Percentiles rank a stretch among this genome's conserved stretches.
Evolutionary conservation across 139 green algal species (phyloP).

Genomic region (Chlamydomonas eustigma): DNA sequence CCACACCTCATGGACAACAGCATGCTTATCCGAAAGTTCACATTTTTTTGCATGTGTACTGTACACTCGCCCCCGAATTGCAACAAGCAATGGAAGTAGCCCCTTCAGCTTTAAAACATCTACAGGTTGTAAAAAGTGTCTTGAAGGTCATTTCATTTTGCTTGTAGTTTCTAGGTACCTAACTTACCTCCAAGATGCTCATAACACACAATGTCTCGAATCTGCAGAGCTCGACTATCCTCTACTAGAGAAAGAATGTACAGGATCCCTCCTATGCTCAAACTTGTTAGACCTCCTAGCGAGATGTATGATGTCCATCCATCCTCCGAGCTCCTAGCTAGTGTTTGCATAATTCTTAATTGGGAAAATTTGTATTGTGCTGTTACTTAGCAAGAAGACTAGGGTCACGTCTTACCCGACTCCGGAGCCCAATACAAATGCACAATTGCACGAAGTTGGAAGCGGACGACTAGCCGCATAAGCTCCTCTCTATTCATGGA

Average conservation of each 20-base stretch:
- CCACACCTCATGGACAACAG: conserved; percentile 29
- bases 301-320: not conserved
- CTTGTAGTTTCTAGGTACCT: not conserved
- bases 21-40: conserved; percentile 36
- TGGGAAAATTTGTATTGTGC: not conserved
- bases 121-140: conserved; percentile 7
- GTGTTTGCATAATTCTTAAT: not conserved
- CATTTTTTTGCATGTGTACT: conserved; percentile 30
- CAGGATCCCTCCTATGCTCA: not conserved
- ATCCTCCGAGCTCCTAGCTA: not conserved
- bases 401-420: no score
- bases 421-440: not conserved
- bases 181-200: not conserved
- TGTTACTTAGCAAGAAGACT: not conserved
- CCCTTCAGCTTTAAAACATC: conserved; percentile 21
- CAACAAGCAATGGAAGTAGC: conserved; percentile 42
- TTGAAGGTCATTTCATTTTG: not conserved
- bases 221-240: not conserved
- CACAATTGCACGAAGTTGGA: not conserved
- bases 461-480: not conserved
- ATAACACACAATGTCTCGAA: not conserved
- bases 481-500: no score
- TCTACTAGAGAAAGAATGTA: not conserved
- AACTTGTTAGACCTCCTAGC: not conserved
- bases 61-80: conserved; percentile 38